A percentile compares a stretch with the other conserved stretches of the same genome.
Evolutionary conservation across 2,329 filamentous ascomycete species (phyloP).

Genomic region (Colletotrichum coccodes): DNA sequence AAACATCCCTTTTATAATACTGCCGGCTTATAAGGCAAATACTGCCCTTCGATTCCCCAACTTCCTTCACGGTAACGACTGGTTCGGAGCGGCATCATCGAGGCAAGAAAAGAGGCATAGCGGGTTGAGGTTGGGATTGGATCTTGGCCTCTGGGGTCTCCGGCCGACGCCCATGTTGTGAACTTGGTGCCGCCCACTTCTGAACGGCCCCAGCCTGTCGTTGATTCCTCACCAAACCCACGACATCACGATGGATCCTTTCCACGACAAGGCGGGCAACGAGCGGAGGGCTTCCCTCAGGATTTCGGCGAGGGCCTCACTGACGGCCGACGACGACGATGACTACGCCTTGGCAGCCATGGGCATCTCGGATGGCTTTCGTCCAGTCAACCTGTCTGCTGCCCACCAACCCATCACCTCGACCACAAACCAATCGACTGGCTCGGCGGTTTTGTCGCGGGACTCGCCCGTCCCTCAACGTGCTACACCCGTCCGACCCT

Average conservation of each 20-base stretch:
- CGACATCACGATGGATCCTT: constrained; percentile 50
- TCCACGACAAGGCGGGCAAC: constrained; percentile 49
- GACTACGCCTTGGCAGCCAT: constrained; percentile 60
- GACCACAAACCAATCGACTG: constrained; percentile 36
- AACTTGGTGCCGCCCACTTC: constrained; percentile 3
- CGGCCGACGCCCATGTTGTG: constrained; percentile 29
- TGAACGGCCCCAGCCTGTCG: constrained; percentile 15
- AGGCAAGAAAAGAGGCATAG: constrained; percentile 10
- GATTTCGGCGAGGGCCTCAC: constrained; percentile 48
- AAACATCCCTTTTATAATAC: background rate
- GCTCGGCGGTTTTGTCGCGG: constrained; percentile 31
- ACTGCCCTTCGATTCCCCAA: background rate
- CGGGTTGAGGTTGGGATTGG: constrained; percentile 12
- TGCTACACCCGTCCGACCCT: constrained; percentile 52
- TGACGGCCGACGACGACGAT: constrained; percentile 51
- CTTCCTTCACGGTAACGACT: constrained; percentile 2
- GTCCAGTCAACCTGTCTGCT: constrained; percentile 45
- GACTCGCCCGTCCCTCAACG: constrained; percentile 14
- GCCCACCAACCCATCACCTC: constrained; percentile 38
- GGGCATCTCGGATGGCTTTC: constrained; percentile 64
- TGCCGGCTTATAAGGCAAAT: background rate
- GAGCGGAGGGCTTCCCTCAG: constrained; percentile 56
- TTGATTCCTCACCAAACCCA: constrained; percentile 14
- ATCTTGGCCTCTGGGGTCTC: constrained; percentile 29
- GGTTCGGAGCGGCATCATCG: constrained; percentile 4